Base-by-base conservation (phyloP, 2,329 filamentous ascomycete genomes). In the Nigrospora osmanthi region DNA sequence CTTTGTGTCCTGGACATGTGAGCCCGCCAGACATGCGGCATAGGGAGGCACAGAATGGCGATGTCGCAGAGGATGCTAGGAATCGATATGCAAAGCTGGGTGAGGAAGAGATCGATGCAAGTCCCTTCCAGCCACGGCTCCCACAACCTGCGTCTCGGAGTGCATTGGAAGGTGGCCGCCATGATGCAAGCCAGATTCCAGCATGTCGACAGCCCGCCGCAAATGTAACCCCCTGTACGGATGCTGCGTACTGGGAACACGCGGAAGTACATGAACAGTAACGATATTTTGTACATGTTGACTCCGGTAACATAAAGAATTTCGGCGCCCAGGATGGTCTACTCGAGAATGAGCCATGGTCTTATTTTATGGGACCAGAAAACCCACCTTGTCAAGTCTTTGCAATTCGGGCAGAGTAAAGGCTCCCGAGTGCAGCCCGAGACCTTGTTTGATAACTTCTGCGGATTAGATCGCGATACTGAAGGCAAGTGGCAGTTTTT, bases 1-100 rank as follows among this genome's bases (percentile, higher is more conserved):
- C 38, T 36, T 28, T 40, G 43, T 17, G 37, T 40, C 17, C 36
- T 23, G 38, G 40, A 35, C 28, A 38, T 45, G 19, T 45, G 40
- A 14, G 41, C 19, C 17, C 36, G 38, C 43, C 43, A 45, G 23
- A 45, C 38, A 34, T 40, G 38, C 12, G 38, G 43, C 43, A 45
- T 41, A 15, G 43, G 43, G n/a, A 45, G 32, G n/a, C 43, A 45
- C 6, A 45, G 33, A 28, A 45, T 45, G 37, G 43, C 33, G 38
- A 40, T 16, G 28, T 45, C 43, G 33, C 35, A 32, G 31, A 45
- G 6, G 17, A 45, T 40, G 32, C 33, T 38, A 6, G 38, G 38
- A n/a, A 40, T 34, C 13, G 37, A 40, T 23, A 45, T 40, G 38
- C 31, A 31, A 23, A 45, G 37, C 37, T 40, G 43, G n/a, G 37